phyloP scores from a whole-genome alignment of 2,329 filamentous ascomycete genomes.

The Fusarium circinatum region DNA sequence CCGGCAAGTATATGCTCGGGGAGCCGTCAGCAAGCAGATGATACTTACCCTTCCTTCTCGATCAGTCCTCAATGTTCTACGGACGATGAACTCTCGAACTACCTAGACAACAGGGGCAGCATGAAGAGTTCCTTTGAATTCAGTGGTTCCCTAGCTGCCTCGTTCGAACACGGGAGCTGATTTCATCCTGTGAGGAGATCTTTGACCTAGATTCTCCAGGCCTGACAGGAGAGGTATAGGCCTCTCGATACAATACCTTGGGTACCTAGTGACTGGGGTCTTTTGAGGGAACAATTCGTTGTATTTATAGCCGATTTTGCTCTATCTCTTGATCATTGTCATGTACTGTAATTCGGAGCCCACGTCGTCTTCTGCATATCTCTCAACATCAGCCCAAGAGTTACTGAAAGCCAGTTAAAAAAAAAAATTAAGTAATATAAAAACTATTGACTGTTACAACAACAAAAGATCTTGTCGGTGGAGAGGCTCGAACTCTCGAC shows the following conservation, averaged over 20 bases:
- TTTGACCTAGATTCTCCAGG: not conserved
- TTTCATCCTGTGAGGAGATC: too few relatives aligned
- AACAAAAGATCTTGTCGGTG: conserved; percentile 31
- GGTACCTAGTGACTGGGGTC: not conserved
- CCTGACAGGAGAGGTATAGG: not conserved
- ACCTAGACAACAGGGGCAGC: not conserved
- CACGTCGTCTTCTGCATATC: not conserved
- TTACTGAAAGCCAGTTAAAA: too few relatives aligned
- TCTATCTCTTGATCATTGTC: too few relatives aligned
- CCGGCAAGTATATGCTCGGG: not conserved
- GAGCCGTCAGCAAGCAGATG: not conserved
- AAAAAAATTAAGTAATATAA: not conserved
- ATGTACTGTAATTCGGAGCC: not conserved
- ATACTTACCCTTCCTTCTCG: not conserved
- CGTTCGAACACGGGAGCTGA: not conserved
- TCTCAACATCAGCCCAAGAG: too few relatives aligned
- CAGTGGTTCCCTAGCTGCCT: not conserved
- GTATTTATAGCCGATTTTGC: not conserved
- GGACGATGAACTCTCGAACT: too few relatives aligned
- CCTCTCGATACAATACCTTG: not conserved
- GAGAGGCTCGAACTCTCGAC: conserved; percentile 47
- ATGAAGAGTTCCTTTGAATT: not conserved
- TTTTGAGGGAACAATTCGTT: not conserved
- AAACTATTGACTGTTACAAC: not conserved
- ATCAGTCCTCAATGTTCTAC: too few relatives aligned